A percentile compares a stretch with the other conserved stretches of the same genome.
These are phyloP conservation scores for Solanum dulcamara DNA, from an alignment of 257 asterid genomes.

Conservation along the genomic window DNA sequence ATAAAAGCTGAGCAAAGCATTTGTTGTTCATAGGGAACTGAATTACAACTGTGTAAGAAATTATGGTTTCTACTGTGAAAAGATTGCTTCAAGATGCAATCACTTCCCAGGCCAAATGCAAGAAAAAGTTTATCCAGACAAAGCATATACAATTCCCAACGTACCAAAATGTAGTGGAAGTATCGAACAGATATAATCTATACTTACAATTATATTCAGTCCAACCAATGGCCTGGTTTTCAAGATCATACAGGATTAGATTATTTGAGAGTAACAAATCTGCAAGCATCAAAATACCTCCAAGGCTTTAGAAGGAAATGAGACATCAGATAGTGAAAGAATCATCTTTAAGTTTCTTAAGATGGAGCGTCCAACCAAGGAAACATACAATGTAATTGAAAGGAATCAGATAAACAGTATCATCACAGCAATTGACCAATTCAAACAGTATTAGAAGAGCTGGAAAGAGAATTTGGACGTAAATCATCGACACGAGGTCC, in stretches of 20 bases:
- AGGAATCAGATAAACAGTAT: background rate
- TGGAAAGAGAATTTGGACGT: background rate
- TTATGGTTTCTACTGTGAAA: background rate
- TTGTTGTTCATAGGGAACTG: background rate
- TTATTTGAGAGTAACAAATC: conserved; percentile 91
- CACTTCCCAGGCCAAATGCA: background rate
- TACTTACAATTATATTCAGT: conserved; percentile 93
- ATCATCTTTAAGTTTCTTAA: background rate
- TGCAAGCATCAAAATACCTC: conserved; percentile 25
- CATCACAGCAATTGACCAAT: background rate
- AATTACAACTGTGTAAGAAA: background rate
- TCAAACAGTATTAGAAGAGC: background rate
- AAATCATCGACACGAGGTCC: background rate
- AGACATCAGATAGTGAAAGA: background rate
- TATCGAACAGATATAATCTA: background rate
- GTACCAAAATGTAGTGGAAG: background rate
- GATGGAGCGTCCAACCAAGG: background rate
- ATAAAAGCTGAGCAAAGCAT: background rate
- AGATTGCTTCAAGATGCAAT: background rate
- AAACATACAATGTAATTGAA: background rate
- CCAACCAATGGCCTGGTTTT: conserved; percentile 95
- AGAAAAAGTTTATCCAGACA: background rate
- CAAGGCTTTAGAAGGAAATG: background rate
- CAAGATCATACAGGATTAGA: conserved; percentile 87
- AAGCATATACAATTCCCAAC: background rate